Evolutionary conservation across 371 early-diverging fungal species (phyloP).

Genomic region (Mortierella sp.): DNA sequence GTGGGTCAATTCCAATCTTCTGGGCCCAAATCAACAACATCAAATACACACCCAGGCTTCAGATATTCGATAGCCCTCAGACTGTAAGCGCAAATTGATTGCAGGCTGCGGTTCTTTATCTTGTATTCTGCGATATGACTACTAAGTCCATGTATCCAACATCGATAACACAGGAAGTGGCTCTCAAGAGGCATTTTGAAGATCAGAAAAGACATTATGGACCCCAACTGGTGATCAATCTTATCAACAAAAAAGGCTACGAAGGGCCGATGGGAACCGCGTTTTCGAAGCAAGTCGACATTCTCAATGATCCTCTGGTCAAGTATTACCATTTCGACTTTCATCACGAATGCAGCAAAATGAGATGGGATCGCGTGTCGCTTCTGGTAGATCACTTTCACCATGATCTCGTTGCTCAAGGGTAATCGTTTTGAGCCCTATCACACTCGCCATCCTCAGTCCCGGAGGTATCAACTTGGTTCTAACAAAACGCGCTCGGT

Average conservation of each 20-base stretch:
- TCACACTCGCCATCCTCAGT: too few relatives aligned
- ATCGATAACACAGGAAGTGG: slow-evolving; percentile 23
- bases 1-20: slow-evolving; percentile 98
- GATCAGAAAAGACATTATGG: slow-evolving; percentile 79
- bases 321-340: slow-evolving; percentile 95
- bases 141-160: too few relatives aligned
- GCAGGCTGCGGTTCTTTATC: not conserved
- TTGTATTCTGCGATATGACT: not conserved
- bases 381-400: slow-evolving; percentile 80
- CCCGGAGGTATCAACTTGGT: too few relatives aligned
- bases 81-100: slow-evolving; percentile 62
- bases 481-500: too few relatives aligned
- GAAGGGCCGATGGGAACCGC: slow-evolving; percentile 87
- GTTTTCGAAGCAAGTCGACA: slow-evolving; percentile 74
- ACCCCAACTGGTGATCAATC: slow-evolving; percentile 86
- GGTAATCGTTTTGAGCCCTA: too few relatives aligned
- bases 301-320: slow-evolving; percentile 65
- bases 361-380: slow-evolving; percentile 87
- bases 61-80: slow-evolving; percentile 72
- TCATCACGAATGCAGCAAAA: slow-evolving; percentile 94
- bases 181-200: slow-evolving; percentile 80
- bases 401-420: slow-evolving; percentile 71
- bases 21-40: slow-evolving; percentile 96
- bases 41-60: slow-evolving; percentile 91
- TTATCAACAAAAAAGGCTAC: slow-evolving; percentile 92